These are phyloP conservation scores for Vitis rupestris DNA, from an alignment of 164 flowering plant genomes.

Conservation along the genomic window DNA sequence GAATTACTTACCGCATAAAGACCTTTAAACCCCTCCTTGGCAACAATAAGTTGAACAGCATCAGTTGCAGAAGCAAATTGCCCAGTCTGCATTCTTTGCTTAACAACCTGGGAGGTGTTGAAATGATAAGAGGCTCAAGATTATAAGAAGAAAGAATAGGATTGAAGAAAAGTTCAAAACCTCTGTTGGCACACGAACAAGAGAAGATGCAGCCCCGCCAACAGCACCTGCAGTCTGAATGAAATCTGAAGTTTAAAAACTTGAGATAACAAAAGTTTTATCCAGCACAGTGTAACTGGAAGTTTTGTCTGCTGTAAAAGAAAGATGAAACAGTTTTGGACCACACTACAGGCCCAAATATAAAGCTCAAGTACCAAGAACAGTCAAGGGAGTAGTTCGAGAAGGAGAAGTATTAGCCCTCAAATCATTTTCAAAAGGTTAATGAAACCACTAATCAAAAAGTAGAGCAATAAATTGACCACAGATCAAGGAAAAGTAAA, in stretches of 20 bases:
- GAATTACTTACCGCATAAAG: conserved; percentile 73
- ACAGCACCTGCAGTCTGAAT: conserved; percentile 90
- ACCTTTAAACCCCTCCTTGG: conserved; percentile 86
- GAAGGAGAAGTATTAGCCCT: too few species aligned
- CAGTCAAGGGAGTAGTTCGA: too few species aligned
- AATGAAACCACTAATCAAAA: too few species aligned
- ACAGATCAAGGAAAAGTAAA: too few species aligned
- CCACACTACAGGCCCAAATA: too few species aligned
- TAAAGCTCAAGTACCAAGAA: too few species aligned
- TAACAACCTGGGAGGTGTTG: conserved; percentile 60
- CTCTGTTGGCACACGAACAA: conserved; percentile 96
- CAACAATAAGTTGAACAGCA: conserved; percentile 74
- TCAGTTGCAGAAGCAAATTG: conserved; percentile 80
- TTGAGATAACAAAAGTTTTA: too few species aligned
- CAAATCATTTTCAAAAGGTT: too few species aligned
- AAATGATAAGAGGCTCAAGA: neutral
- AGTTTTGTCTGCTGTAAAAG: too few species aligned
- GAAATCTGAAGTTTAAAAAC: conserved; percentile 10
- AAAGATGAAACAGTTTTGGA: too few species aligned
- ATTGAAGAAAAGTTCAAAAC: conserved; percentile 23
- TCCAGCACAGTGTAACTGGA: too few species aligned
- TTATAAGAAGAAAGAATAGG: neutral
- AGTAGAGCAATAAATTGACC: too few species aligned
- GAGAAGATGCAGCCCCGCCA: conserved; percentile 91
- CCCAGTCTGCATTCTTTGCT: conserved; percentile 91